These are phyloP conservation scores for Populus tomentosa DNA, from an alignment of 441 rosid species.

Conservation along the genomic window DNA sequence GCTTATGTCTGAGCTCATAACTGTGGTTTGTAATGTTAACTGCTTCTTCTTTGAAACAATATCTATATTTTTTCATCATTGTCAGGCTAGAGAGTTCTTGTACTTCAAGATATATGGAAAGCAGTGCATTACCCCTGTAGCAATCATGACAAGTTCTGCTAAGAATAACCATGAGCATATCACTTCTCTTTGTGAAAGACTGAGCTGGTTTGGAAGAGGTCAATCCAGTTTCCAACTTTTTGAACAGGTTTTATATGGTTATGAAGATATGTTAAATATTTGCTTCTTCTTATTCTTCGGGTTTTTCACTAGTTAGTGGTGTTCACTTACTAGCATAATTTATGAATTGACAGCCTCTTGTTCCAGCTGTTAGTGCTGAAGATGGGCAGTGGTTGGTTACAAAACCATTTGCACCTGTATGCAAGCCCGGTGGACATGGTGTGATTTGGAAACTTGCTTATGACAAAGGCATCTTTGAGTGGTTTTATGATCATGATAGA, in stretches of 20 bases:
- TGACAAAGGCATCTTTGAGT: slow-evolving; percentile 79
- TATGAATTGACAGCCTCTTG: slow-evolving; percentile 67
- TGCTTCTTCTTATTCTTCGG: not conserved
- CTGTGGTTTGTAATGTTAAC: not conserved
- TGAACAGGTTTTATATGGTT: slow-evolving; percentile 64
- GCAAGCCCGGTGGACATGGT: slow-evolving; percentile 98
- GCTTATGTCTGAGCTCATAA: not conserved
- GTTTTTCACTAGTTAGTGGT: not conserved
- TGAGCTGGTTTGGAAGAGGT: slow-evolving; percentile 91
- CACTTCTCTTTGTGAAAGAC: slow-evolving; percentile 68
- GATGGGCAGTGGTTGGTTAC: slow-evolving; percentile 83
- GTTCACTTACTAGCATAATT: slow-evolving; percentile 16
- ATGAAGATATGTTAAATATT: slow-evolving; percentile 3
- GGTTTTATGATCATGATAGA: slow-evolving; percentile 82
- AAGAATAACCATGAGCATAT: slow-evolving; percentile 83
- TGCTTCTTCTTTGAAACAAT: slow-evolving; percentile 13
- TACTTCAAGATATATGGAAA: slow-evolving; percentile 81
- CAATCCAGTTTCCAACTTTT: slow-evolving; percentile 77
- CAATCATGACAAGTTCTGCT: slow-evolving; percentile 96
- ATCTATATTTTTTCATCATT: slow-evolving; percentile 9
- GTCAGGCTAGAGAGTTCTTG: slow-evolving; percentile 84
- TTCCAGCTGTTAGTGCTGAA: slow-evolving; percentile 76
- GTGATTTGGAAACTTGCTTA: slow-evolving; percentile 95
- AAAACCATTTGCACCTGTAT: slow-evolving; percentile 71
- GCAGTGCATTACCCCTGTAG: slow-evolving; percentile 87